Evolutionary conservation across 164 flowering plant genomes (phyloP), one percentile per base, ranked within the genome.

Genomic region (Taxillus chinensis): DNA sequence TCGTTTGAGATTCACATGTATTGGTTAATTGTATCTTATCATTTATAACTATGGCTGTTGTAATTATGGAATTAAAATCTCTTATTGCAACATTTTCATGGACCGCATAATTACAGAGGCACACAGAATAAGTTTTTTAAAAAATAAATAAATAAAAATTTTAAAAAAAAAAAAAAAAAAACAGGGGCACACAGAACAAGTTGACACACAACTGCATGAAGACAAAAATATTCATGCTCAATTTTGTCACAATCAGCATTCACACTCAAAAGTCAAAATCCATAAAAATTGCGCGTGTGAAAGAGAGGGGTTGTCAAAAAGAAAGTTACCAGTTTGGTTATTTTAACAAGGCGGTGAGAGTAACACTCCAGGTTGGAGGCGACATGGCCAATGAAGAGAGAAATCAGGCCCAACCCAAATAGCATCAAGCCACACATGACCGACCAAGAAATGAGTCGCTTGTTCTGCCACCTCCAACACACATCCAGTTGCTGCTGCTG

Each of bases 301-400:
- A 8, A 51, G 27, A 51, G 6, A 48, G 51, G 12, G 58, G 12
- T 27, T 27, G 27, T 27, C 27, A 38, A 17, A 13, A n/a, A 12
- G 1, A 16, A 5, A 37, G 14, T 57, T 77, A 78, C 84, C 81
- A 65, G 67, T 61, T 61, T 73, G 63, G 72, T 64, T 41, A 61
- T 79, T 61, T 79, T 80, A 14, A 78, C 73, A 54, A 90, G 65
- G 27, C 79, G 78, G 62, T 85, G 89, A 4, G 95, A 82, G 72
- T 93, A 85, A 84, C 87, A 81, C 41, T 90, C 97, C n/a, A 88
- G 82, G 76, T 90, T 79, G 64, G 95, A 83, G 1, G 81, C 95
- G 42, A 89, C 76, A 63, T 89, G 87, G 4, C 97, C 96, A 10
- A 84, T 86, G 68, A 86, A 81, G 41, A 93, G 70, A 11, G 99